A percentile compares a stretch with the other conserved stretches of the same genome.
phyloP scores from a whole-genome alignment of 805 yeast species.

The Pichia membranifaciens region DNA sequence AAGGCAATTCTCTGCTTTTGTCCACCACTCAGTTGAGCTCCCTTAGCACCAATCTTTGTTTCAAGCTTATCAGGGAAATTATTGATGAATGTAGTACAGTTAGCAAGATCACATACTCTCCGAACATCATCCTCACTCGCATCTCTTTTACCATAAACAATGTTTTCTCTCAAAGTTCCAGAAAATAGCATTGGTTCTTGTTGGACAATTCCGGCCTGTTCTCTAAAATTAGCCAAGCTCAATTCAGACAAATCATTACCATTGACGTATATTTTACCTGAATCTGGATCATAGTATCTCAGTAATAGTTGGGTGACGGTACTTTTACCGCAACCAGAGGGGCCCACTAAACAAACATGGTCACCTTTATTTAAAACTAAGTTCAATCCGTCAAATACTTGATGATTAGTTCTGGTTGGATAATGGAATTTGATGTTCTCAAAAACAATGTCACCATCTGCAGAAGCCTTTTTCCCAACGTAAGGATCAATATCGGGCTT shows the following conservation, averaged over 20 bases:
- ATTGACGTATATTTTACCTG: constrained; percentile 62
- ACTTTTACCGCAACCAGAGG: constrained; percentile 95
- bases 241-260: constrained; percentile 55
- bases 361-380: constrained; percentile 70
- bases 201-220: constrained; percentile 80
- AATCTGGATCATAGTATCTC: constrained; percentile 74
- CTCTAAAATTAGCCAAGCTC: constrained; percentile 67
- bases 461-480: constrained; percentile 45
- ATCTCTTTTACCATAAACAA: constrained; percentile 65
- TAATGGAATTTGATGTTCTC: constrained; percentile 62
- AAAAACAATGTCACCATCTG: constrained; percentile 57
- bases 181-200: constrained; percentile 89
- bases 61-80: constrained; percentile 79
- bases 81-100: constrained; percentile 61
- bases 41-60: constrained; percentile 81
- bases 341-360: constrained; percentile 89
- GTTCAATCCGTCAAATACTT: constrained; percentile 56
- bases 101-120: constrained; percentile 62
- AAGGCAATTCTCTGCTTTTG: constrained; percentile 90
- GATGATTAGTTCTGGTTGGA: constrained; percentile 75
- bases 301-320: constrained; percentile 75
- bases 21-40: constrained; percentile 89
- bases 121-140: constrained; percentile 55
- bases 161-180: constrained; percentile 79
- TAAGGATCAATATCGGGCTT: constrained; percentile 66